These are phyloP conservation scores for Solanum chilense DNA, from an alignment of 257 asterid genomes.

Conservation along the genomic window DNA sequence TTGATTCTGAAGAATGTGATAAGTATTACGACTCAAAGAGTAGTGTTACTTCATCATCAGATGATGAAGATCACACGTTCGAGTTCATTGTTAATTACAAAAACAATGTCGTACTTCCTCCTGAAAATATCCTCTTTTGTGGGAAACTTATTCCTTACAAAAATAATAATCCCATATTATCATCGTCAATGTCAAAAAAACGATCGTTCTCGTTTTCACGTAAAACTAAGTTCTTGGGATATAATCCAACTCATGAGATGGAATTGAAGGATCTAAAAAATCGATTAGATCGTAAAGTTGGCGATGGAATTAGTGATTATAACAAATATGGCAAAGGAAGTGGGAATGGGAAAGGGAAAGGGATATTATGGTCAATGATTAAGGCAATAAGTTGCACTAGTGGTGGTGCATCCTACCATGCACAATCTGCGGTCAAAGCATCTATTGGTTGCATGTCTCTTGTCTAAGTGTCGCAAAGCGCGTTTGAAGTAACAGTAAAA, in stretches of 20 bases:
- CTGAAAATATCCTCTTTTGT: slow-evolving; percentile 48
- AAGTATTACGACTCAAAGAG: not conserved
- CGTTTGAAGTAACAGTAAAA: not conserved
- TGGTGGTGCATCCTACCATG: slow-evolving; percentile 14
- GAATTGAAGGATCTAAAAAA: slow-evolving; percentile 46
- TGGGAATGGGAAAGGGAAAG: not conserved
- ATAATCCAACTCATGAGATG: slow-evolving; percentile 19
- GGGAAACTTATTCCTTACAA: slow-evolving; percentile 42
- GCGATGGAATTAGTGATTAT: not conserved
- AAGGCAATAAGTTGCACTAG: slow-evolving; percentile 49
- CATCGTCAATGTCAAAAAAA: not conserved
- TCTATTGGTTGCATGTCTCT: not conserved
- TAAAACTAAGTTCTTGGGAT: slow-evolving; percentile 22
- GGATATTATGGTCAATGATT: slow-evolving; percentile 44
- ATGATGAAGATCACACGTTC: not conserved
- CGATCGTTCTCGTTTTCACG: not conserved
- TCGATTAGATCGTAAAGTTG: slow-evolving; percentile 42
- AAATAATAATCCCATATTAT: slow-evolving; percentile 1
- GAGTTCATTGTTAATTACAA: slow-evolving; percentile 11
- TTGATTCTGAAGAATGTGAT: not conserved
- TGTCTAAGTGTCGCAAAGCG: not conserved
- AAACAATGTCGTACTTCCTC: not conserved
- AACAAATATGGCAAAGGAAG: not conserved
- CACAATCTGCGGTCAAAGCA: slow-evolving; percentile 10
- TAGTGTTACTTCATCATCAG: not conserved